These are phyloP conservation scores for Stephania cephalantha DNA, from an alignment of 164 flowering plant genomes.

Conservation along the genomic window DNA sequence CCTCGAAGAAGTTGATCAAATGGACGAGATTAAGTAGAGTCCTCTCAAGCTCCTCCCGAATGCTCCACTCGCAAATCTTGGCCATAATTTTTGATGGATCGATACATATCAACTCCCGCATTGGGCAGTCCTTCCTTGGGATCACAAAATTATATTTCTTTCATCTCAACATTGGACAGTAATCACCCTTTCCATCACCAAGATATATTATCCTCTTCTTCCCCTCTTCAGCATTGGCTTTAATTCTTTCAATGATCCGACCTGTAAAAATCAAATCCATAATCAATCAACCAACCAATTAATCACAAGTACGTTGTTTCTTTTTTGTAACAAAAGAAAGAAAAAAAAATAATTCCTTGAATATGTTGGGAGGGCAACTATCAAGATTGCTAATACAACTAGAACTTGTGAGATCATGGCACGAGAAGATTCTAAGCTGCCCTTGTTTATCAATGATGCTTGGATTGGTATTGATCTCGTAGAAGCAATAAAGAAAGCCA, in stretches of 20 bases:
- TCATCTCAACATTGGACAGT: constrained; percentile 64
- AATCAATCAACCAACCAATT: neutral
- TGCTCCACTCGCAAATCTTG: constrained; percentile 58
- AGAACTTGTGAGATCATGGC: constrained; percentile 31
- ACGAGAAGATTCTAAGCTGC: constrained; percentile 58
- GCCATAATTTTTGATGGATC: constrained; percentile 45
- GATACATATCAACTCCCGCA: constrained; percentile 40
- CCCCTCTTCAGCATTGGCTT: too few species aligned
- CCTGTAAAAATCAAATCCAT: constrained; percentile 27
- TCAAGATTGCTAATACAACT: constrained; percentile 45
- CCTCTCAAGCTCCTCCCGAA: constrained; percentile 48
- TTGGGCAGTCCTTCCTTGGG: constrained; percentile 66
- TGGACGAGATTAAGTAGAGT: too few species aligned
- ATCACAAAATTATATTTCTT: constrained; percentile 52
- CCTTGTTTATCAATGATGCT: constrained; percentile 45
- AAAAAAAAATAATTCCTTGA: constrained; percentile 45
- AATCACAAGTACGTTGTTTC: neutral
- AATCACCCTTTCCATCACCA: constrained; percentile 35
- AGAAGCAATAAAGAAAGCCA: constrained; percentile 55
- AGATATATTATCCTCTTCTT: too few species aligned
- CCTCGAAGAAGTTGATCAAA: too few species aligned
- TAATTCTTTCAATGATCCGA: constrained; percentile 17
- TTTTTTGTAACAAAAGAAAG: too few species aligned
- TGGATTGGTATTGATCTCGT: constrained; percentile 65
- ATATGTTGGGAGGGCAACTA: constrained; percentile 66